phyloP scores from a whole-genome alignment of 768 basidiomycete genomes.

The Boletus tylopilopsis region DNA sequence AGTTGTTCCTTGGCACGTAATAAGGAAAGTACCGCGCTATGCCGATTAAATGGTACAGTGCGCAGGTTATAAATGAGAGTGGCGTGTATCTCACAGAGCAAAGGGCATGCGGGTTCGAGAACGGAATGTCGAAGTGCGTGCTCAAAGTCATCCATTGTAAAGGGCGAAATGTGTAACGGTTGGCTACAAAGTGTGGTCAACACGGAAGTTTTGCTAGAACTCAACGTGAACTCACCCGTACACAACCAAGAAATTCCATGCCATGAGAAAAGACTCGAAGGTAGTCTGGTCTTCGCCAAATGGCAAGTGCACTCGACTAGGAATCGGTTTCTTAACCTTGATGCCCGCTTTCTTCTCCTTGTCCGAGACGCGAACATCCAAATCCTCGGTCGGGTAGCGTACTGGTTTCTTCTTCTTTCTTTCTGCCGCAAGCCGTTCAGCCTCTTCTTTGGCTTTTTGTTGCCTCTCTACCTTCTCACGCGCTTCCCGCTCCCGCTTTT shows the following conservation, averaged over 20 bases:
- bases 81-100: constrained; percentile 88
- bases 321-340: constrained; percentile 61
- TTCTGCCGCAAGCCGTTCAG: constrained; percentile 66
- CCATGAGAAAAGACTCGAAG: constrained; percentile 86
- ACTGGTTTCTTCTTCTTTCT: constrained; percentile 88
- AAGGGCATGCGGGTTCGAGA: constrained; percentile 62
- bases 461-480: constrained; percentile 67
- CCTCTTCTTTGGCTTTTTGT: constrained; percentile 63
- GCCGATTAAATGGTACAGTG: constrained; percentile 75
- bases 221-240: constrained; percentile 68
- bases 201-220: background rate
- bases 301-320: constrained; percentile 59
- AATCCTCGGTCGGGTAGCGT: constrained; percentile 90
- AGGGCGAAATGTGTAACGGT: constrained; percentile 81
- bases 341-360: constrained; percentile 81
- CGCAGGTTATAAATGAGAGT: constrained; percentile 84
- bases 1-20: constrained; percentile 38
- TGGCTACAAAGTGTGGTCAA: constrained; percentile 46
- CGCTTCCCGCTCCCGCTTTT: constrained; percentile 67
- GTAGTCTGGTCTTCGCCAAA: constrained; percentile 59
- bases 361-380: constrained; percentile 75
- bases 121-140: constrained; percentile 76
- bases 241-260: constrained; percentile 92
- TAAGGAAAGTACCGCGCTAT: constrained; percentile 70
- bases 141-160: constrained; percentile 93